Percentiles rank a stretch among this genome's conserved stretches.
Conservation (phyloP, 352 stramenopile species). For the Hyaloperonospora brassicae region DNA sequence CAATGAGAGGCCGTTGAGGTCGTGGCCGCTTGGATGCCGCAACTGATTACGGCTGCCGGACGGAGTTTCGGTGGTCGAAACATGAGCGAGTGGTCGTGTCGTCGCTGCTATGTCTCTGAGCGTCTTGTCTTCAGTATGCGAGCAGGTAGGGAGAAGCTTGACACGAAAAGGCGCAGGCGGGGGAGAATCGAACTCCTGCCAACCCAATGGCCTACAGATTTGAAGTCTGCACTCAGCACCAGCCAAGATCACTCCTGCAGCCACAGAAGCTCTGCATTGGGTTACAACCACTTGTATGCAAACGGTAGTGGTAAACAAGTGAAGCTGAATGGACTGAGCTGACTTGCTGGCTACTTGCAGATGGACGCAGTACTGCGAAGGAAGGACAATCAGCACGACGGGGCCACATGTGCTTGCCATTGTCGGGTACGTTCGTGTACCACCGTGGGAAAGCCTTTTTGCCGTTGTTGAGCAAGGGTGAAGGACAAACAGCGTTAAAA, state of each 20-base stretch:
- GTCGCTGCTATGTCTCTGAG: background rate
- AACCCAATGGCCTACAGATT: constrained; percentile 87
- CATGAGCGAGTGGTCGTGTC: constrained; percentile 12
- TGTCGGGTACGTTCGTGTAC: too few relatives aligned
- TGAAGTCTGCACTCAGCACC: constrained; percentile 89
- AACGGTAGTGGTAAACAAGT: background rate
- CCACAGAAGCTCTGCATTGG: background rate
- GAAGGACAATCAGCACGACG: too few relatives aligned
- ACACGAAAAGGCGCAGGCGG: constrained; percentile 60
- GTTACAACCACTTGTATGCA: background rate
- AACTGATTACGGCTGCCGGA: constrained; percentile 19
- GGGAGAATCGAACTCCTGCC: constrained; percentile 89
- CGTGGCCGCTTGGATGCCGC: constrained; percentile 21
- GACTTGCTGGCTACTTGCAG: too few relatives aligned
- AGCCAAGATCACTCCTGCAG: constrained; percentile 83
- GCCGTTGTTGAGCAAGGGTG: too few relatives aligned
- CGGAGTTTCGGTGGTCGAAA: too few relatives aligned
- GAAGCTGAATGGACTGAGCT: background rate
- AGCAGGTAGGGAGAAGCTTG: background rate
- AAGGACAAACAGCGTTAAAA: too few relatives aligned
- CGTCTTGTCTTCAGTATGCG: background rate
- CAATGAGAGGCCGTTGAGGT: constrained; percentile 20
- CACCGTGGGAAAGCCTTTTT: too few relatives aligned
- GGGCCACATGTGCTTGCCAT: too few relatives aligned
- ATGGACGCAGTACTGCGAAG: too few relatives aligned